Evolutionary conservation across 2,329 filamentous ascomycete species (phyloP), one percentile per base, ranked within the genome.

Genomic region (Pyrenophora teres): DNA sequence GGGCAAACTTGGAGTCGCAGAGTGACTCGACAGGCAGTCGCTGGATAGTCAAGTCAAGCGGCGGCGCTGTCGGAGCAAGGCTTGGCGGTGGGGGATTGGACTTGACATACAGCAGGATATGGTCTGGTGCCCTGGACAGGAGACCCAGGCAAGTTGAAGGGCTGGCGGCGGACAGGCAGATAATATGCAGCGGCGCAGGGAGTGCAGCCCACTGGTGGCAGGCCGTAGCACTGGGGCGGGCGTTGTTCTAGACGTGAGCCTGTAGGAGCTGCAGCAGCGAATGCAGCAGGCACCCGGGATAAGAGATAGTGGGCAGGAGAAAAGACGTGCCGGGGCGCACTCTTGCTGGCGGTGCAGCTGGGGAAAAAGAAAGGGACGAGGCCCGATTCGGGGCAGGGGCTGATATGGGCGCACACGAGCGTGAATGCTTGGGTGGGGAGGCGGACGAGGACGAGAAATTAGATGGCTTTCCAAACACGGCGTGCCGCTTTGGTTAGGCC

Each of bases 111-210:
- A 43, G 47, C 7, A 52, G 50, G 46, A 57, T 52, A 58, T 56
- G 52, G 57, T 57, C 55, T 50, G 56, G 51, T 62, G 64, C 56
- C 67, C 67, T 62, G 63, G 67, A 64, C 59, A 59, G 58, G 62
- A 62, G 59, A 59, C 65, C 68, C 65, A 63, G 64, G 67, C 65
- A 62, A 62, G 52, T 30, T 30, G 8, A 57, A 62, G 52, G 56
- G 51, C 49, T 46, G 59, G 54, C 47, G 63, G 65, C 58, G 58
- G 59, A 49, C 46, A 50, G 52, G 47, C 50, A 68, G 63, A 67
- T 71, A 65, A 62, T 72, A 71, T 72, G 69, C 66, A 66, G 66
- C 63, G 47, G 62, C 57, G 59, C 56, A 69, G 65, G 67, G 55
- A 67, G 55, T 45, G 52, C 52, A 59, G 63, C 59, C 65, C 54